Evolutionary conservation across 257 asterid species (phyloP).

Genomic region (Cinchona pubescens): DNA sequence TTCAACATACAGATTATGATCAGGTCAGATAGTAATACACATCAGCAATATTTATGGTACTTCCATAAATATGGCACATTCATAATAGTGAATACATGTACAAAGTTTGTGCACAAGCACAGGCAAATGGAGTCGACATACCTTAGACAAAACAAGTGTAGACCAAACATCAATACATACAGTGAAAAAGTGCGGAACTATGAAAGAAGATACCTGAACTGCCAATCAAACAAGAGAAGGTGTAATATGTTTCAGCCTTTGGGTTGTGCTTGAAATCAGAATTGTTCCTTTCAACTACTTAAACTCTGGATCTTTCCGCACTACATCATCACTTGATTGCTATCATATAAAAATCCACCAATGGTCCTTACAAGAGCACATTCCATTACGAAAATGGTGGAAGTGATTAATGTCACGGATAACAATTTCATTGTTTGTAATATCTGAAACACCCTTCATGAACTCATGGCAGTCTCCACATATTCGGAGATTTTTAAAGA

Average conservation of each 20-base stretch:
- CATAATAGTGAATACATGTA: not conserved
- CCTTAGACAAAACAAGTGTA: not conserved
- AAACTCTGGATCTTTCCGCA: not conserved
- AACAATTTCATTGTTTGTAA: constrained; percentile 51
- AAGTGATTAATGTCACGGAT: constrained; percentile 62
- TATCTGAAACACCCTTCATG: constrained; percentile 61
- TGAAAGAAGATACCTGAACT: not conserved
- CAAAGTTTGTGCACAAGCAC: not conserved
- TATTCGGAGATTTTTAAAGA: constrained; percentile 76
- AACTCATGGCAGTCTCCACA: constrained; percentile 93
- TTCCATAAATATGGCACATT: no score
- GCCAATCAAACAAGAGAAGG: not conserved
- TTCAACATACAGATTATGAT: no score
- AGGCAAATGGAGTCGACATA: not conserved
- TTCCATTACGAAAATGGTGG: constrained; percentile 64
- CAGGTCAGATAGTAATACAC: no score
- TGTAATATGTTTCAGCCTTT: not conserved
- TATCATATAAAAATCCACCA: constrained; percentile 49
- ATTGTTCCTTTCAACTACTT: not conserved
- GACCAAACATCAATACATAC: not conserved
- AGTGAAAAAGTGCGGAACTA: not conserved
- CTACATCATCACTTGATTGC: not conserved
- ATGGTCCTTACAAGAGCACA: constrained; percentile 72
- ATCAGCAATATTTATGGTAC: no score
- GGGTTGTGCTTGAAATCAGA: not conserved